Evolutionary conservation across 2,329 filamentous ascomycete genomes (phyloP).

Genomic region (Acrocalymma vagum): DNA sequence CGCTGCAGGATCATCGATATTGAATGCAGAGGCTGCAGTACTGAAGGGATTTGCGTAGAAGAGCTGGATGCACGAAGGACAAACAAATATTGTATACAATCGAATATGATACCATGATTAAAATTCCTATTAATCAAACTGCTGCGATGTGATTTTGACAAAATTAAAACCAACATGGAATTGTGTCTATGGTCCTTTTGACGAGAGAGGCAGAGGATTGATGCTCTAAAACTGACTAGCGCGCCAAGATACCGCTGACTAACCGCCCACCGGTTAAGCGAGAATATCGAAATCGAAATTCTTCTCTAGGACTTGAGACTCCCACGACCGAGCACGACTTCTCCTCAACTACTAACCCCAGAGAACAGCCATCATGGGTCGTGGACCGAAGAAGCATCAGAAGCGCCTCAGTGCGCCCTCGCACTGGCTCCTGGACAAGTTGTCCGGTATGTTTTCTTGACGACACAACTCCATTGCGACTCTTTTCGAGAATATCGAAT

Average conservation of each 20-base stretch:
- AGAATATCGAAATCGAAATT: conserved; percentile 11
- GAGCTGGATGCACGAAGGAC: too few relatives aligned
- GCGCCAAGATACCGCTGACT: conserved; percentile 12
- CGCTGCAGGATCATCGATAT: conserved; percentile 92
- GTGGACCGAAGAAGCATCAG: conserved; percentile 95
- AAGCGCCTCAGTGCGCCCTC: conserved; percentile 99
- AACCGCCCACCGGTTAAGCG: conserved; percentile 15
- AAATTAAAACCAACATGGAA: too few relatives aligned
- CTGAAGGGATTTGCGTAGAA: conserved; percentile 80
- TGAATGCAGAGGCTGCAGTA: conserved; percentile 92
- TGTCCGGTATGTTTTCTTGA: conserved; percentile 75
- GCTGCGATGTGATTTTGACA: too few relatives aligned
- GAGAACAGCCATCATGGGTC: conserved; percentile 66
- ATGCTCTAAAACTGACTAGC: too few relatives aligned
- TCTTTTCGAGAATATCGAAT: conserved; percentile 15
- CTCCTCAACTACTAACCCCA: conserved; percentile 44
- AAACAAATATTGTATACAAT: too few relatives aligned
- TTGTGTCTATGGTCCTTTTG: too few relatives aligned
- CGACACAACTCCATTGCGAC: conserved; percentile 40
- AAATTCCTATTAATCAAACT: too few relatives aligned
- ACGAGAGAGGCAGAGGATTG: too few relatives aligned
- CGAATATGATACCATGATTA: too few relatives aligned
- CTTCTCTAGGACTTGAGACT: conserved; percentile 16
- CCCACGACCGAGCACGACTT: conserved; percentile 42
- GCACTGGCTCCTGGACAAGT: conserved; percentile 99